A percentile compares a stretch with the other conserved stretches of the same genome.
These are phyloP conservation scores for Daedaleopsis nitida DNA, from an alignment of 768 basidiomycete species.

Conservation along the genomic window DNA sequence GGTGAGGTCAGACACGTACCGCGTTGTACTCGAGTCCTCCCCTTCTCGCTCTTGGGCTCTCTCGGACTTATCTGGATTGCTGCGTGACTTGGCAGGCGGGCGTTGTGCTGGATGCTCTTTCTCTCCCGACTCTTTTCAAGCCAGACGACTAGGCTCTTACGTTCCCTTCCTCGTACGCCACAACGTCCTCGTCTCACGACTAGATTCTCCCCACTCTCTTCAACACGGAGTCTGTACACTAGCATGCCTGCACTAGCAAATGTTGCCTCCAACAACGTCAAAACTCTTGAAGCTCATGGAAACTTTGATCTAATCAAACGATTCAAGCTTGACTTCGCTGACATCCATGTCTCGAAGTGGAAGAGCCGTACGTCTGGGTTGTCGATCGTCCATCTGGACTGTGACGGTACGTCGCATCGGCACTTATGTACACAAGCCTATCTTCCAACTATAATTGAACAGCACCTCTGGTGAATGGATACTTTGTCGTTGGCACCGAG, in stretches of 20 bases:
- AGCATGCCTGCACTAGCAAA: constrained; percentile 22
- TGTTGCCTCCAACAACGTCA: background rate
- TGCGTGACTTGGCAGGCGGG: constrained; percentile 3
- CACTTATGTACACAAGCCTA: background rate
- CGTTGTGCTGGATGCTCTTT: constrained; percentile 18
- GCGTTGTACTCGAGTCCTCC: background rate
- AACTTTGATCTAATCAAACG: constrained; percentile 85
- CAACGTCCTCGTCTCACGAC: constrained; percentile 5
- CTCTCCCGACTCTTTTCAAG: constrained; percentile 19
- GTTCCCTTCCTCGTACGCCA: constrained; percentile 13
- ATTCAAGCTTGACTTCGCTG: constrained; percentile 76
- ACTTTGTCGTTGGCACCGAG: constrained; percentile 89
- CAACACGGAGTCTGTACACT: constrained; percentile 9
- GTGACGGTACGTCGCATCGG: constrained; percentile 61
- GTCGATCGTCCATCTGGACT: constrained; percentile 87
- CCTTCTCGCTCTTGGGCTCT: background rate
- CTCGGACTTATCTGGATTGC: background rate
- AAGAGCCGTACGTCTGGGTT: constrained; percentile 85
- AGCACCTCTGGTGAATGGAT: constrained; percentile 91
- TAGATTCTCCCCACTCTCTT: constrained; percentile 2
- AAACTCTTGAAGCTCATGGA: constrained; percentile 42
- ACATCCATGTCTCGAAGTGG: constrained; percentile 87
- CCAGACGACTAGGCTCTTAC: constrained; percentile 18
- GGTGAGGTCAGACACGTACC: background rate
- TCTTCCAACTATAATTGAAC: background rate